phyloP scores from a whole-genome alignment of 2,329 filamentous ascomycete species.

The Chaetomium sp. region DNA sequence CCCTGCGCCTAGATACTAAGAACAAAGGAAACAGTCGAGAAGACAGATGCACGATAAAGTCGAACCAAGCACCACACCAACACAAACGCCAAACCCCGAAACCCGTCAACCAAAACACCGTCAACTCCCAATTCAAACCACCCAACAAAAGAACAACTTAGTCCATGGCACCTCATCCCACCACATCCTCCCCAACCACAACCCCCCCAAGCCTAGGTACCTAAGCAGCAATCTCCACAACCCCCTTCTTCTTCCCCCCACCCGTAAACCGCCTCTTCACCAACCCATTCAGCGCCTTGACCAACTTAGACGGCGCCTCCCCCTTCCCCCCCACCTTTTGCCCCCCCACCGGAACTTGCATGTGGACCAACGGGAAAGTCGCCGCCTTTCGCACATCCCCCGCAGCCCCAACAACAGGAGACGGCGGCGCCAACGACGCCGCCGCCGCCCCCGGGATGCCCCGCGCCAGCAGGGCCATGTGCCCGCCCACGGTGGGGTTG shows the following conservation, averaged over 20 bases:
- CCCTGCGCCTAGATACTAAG: too few species aligned
- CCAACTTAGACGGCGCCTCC: slow-evolving; percentile 6
- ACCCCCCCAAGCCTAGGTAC: too few species aligned
- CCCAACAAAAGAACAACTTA: not conserved
- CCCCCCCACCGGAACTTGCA: not conserved
- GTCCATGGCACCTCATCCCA: not conserved
- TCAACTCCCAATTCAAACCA: not conserved
- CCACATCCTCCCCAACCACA: not conserved
- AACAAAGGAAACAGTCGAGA: too few species aligned
- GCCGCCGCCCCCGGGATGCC: not conserved
- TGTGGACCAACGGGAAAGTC: slow-evolving; percentile 9
- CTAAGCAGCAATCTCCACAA: slow-evolving; percentile 1
- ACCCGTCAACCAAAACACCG: not conserved
- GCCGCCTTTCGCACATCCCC: not conserved
- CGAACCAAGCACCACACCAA: too few species aligned
- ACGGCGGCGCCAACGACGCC: not conserved
- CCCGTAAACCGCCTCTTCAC: slow-evolving; percentile 7
- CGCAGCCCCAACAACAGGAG: not conserved
- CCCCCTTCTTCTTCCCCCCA: not conserved
- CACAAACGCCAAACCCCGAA: not conserved
- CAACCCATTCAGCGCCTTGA: slow-evolving; percentile 4
- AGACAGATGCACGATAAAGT: too few species aligned
- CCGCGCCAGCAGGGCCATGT: slow-evolving; percentile 28
- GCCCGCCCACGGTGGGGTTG: slow-evolving; percentile 29
- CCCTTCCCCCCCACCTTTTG: not conserved